Evolutionary conservation across 352 stramenopile species (phyloP).

Genomic region (Thraustochytrium striatum): DNA sequence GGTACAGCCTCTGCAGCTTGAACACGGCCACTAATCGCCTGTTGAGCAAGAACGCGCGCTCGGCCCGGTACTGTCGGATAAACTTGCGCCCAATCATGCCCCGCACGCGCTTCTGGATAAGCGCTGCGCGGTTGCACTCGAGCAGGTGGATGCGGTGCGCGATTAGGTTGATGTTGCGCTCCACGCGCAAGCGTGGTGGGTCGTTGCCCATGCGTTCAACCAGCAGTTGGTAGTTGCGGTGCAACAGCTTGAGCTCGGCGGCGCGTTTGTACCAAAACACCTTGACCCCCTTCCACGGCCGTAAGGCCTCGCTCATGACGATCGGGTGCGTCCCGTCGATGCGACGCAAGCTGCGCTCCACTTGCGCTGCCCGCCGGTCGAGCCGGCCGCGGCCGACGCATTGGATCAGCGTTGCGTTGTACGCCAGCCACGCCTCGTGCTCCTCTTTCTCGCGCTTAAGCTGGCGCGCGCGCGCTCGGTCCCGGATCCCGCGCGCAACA

Average conservation of each 20-base stretch:
- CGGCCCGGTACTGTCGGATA: constrained; percentile 44
- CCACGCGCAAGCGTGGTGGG: constrained; percentile 52
- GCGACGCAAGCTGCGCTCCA: constrained; percentile 52
- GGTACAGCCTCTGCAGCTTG: neutral
- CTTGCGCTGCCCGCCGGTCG: constrained; percentile 49
- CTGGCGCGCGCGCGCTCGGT: neutral
- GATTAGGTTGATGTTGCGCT: constrained; percentile 54
- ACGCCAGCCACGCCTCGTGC: neutral
- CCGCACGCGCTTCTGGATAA: constrained; percentile 28
- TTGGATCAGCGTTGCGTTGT: neutral
- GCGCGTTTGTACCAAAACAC: constrained; percentile 59
- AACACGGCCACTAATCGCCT: neutral
- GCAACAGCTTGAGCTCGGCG: constrained; percentile 54
- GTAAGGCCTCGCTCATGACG: constrained; percentile 53
- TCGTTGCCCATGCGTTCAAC: constrained; percentile 55
- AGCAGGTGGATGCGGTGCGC: constrained; percentile 12
- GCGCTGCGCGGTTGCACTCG: constrained; percentile 20
- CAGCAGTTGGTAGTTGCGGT: constrained; percentile 54
- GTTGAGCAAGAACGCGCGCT: neutral
- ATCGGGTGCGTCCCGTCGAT: constrained; percentile 52
- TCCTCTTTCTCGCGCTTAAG: neutral
- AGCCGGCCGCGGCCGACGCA: constrained; percentile 49
- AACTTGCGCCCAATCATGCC: constrained; percentile 48
- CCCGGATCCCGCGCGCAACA: constrained; percentile 33
- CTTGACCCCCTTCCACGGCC: constrained; percentile 38